Conservation (phyloP, 345 rosid genomes). For the Hirschfeldia incana region DNA sequence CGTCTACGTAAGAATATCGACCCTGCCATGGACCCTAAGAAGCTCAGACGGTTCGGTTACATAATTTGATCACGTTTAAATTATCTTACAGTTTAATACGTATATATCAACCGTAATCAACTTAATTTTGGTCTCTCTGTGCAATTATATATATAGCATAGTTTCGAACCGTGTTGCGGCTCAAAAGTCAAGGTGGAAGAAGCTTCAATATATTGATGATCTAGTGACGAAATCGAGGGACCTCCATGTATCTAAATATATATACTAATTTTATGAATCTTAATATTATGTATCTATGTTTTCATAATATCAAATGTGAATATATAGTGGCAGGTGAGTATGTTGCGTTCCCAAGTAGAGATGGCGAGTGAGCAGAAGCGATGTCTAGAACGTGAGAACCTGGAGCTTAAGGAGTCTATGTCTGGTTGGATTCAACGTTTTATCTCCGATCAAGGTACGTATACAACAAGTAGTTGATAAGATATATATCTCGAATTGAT, state of each 20-base stretch:
- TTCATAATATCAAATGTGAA: not conserved
- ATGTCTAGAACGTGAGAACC: not conserved
- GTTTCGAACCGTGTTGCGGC: slow-evolving; percentile 28
- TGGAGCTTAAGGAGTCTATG: not conserved
- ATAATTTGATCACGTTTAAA: not conserved
- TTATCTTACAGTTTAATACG: not conserved
- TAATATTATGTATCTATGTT: not conserved
- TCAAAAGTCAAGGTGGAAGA: slow-evolving; percentile 30
- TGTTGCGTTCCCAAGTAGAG: slow-evolving; percentile 28
- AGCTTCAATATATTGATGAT: slow-evolving; percentile 14
- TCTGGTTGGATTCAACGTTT: not conserved
- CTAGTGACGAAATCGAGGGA: not conserved
- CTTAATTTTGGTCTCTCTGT: not conserved
- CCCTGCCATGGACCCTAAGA: slow-evolving; percentile 19
- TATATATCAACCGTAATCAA: not conserved
- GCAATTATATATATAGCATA: not conserved
- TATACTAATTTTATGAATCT: not conserved
- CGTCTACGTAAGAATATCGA: slow-evolving; percentile 15
- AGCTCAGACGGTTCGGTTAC: slow-evolving; percentile 27
- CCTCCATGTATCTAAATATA: slow-evolving; percentile 14
- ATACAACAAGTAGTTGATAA: not conserved
- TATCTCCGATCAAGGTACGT: not conserved
- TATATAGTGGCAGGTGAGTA: slow-evolving; percentile 1
- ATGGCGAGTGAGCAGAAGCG: slow-evolving; percentile 13
- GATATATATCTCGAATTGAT: not conserved